Conservation (phyloP, 345 rosid genomes). For the Brassica incana region DNA sequence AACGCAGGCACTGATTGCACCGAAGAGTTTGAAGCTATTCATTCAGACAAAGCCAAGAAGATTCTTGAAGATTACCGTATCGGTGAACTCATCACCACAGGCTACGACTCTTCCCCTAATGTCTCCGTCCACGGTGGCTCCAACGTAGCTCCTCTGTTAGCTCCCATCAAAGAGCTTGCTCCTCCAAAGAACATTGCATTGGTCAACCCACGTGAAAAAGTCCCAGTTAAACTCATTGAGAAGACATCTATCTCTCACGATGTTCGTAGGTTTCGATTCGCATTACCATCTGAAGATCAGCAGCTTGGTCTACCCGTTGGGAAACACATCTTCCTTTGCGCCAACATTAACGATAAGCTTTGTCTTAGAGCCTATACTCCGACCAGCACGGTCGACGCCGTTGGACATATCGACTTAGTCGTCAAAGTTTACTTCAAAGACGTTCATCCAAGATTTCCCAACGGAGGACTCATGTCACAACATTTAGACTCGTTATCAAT, state of each 20-base stretch:
- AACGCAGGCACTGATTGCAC: constrained; percentile 92
- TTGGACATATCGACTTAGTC: constrained; percentile 80
- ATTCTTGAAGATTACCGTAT: constrained; percentile 75
- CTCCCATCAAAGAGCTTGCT: constrained; percentile 64
- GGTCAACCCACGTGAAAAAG: constrained; percentile 72
- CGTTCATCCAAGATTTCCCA: constrained; percentile 73
- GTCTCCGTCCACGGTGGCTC: constrained; percentile 67
- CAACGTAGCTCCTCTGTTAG: constrained; percentile 36
- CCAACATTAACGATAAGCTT: constrained; percentile 59
- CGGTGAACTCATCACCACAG: constrained; percentile 63
- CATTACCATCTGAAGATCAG: constrained; percentile 70
- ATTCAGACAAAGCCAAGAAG: constrained; percentile 86
- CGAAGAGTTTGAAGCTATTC: constrained; percentile 94
- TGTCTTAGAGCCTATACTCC: constrained; percentile 94
- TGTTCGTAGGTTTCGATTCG: constrained; percentile 63
- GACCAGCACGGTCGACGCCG: constrained; percentile 56
- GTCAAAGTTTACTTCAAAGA: constrained; percentile 79
- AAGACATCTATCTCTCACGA: constrained; percentile 77
- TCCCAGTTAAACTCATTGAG: constrained; percentile 68
- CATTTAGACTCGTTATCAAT: constrained; percentile 64
- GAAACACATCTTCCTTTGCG: constrained; percentile 81
- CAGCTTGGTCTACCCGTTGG: constrained; percentile 77
- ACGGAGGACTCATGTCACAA: constrained; percentile 89
- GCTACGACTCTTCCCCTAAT: constrained; percentile 79
- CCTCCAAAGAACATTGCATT: constrained; percentile 55